phyloP scores from a whole-genome alignment of 331 rosid genomes.

The Malus hybrid region DNA sequence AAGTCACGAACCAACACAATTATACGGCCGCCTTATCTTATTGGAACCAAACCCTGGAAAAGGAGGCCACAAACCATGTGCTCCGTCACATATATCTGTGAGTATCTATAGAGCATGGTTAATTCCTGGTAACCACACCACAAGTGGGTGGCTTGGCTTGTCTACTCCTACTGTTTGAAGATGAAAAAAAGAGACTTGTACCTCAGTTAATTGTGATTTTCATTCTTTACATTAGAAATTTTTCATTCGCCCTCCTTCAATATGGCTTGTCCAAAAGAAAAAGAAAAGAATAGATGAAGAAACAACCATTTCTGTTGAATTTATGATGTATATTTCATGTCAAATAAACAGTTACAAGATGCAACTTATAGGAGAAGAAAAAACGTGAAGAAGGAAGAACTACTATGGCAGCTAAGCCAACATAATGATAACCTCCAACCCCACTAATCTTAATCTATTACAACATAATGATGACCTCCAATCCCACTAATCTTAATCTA shows the following conservation, averaged over 20 bases:
- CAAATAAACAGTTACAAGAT: no score
- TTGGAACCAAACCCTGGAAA: slow-evolving; percentile 2
- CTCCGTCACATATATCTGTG: background rate
- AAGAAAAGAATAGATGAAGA: background rate
- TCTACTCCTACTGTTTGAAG: background rate
- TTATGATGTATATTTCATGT: no score
- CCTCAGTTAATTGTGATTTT: no score
- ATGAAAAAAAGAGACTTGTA: background rate
- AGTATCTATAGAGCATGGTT: background rate
- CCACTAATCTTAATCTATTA: no score
- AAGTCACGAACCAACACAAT: background rate
- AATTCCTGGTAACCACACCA: background rate
- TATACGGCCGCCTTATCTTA: background rate
- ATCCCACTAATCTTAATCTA: no score
- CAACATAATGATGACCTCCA: no score
- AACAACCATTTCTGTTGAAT: no score
- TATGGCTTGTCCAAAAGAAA: background rate
- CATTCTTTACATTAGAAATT: background rate
- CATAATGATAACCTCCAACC: no score
- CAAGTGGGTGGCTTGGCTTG: background rate
- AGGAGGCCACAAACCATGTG: background rate
- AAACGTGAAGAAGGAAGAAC: no score
- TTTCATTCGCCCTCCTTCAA: background rate
- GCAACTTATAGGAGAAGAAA: no score
- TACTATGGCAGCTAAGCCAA: no score